A percentile compares a stretch with the other conserved stretches of the same genome.
Conservation (phyloP, 2,329 filamentous ascomycete genomes). For the Phialophora verrucosa region DNA sequence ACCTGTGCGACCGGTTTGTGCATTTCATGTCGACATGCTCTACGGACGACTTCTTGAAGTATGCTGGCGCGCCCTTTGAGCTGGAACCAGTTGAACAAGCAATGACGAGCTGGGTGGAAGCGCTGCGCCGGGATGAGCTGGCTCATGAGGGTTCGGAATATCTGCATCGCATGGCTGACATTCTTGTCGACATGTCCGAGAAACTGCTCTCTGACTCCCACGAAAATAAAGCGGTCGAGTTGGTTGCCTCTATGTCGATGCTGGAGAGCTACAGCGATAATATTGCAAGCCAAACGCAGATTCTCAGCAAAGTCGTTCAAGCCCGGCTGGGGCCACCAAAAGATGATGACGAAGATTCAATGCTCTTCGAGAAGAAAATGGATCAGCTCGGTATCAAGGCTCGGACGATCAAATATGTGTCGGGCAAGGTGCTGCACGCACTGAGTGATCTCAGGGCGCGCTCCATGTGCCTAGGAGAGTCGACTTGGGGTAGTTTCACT, state of each 20-base stretch:
- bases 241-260: slow-evolving; percentile 76
- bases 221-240: slow-evolving; percentile 75
- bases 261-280: slow-evolving; percentile 84
- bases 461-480: slow-evolving; percentile 73
- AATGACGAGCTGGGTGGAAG: slow-evolving; percentile 86
- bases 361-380: slow-evolving; percentile 71
- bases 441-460: slow-evolving; percentile 77
- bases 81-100: slow-evolving; percentile 89
- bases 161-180: slow-evolving; percentile 79
- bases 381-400: slow-evolving; percentile 76
- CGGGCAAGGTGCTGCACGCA: slow-evolving; percentile 76
- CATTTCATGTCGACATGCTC: slow-evolving; percentile 76
- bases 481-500: slow-evolving; percentile 72
- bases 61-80: slow-evolving; percentile 81
- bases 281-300: slow-evolving; percentile 69
- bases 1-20: slow-evolving; percentile 68
- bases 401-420: slow-evolving; percentile 81
- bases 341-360: slow-evolving; percentile 72
- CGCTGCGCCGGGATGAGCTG: slow-evolving; percentile 79
- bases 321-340: slow-evolving; percentile 62
- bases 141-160: slow-evolving; percentile 82
- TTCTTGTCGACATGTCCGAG: slow-evolving; percentile 85
- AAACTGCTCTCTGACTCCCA: slow-evolving; percentile 73
- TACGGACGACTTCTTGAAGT: slow-evolving; percentile 76
- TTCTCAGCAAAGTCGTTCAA: slow-evolving; percentile 68